Base-by-base conservation (phyloP, 108 stramenopile species). In the Pseudonitzschia pungens region DNA sequence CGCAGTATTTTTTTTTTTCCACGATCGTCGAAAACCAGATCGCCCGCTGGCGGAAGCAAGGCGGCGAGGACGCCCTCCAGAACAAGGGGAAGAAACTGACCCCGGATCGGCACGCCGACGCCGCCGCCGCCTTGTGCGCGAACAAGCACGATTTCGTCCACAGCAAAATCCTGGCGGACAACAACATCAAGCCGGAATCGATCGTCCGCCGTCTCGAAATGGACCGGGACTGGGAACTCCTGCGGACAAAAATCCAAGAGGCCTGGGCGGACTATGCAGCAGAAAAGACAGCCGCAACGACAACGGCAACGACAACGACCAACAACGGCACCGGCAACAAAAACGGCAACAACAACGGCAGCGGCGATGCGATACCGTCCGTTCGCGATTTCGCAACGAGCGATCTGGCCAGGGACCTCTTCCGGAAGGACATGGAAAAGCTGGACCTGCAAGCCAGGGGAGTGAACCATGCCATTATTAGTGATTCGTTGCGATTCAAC, bases 131-230 rank as follows among this genome's bases (percentile, higher is more conserved):
- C 9, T 28, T 31, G 31, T 6, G 9, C n/a, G 63, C 10, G 31
- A n/a, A 31, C n/a, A 10, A 36, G 31, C 20, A 64, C 31, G 63
- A 64, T 32, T 11, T 31, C 8, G 63, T 64, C 20, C 63, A 64
- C 63, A 64, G 31, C 63, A 64, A 64, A 31, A 64, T 64, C n/a
- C 31, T 64, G 32, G 63, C 63, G 20, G 63, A 64, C 63, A 64
- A 64, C 63, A 64, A 64, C 31, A 64, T 64, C n/a, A 10, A 27
- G 32, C 63, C 63, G 9, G 63, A 64, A 9, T 31, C 28, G 26
- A 31, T 64, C n/a, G 28, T 28, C 8, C 63, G 63, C 26, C 63
- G 63, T 10, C 26, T 64, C 63, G 63, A 64, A n/a, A 31, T 64
- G 63, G 63, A 64, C 32, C 5, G 31, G 32, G 63, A 26, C 31